Percentiles rank a stretch among this genome's conserved stretches.
These are phyloP conservation scores for Flaveria floridana DNA, from an alignment of 140 eudicot genomes.

Conservation along the genomic window DNA sequence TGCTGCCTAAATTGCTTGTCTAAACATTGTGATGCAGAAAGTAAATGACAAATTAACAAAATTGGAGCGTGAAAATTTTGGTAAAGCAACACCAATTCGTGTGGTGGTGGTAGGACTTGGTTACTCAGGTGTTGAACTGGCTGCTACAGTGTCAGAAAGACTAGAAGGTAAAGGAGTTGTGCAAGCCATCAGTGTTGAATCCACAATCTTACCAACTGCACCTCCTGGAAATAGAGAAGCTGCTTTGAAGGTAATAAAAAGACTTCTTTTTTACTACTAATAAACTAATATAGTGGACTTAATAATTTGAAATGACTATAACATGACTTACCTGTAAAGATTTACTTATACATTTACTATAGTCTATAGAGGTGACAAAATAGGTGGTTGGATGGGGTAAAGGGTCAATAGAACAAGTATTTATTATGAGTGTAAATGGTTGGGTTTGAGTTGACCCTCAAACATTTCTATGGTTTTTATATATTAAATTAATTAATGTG, in stretches of 20 bases:
- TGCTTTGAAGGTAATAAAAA: slow-evolving; percentile 70
- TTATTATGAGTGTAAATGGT: background rate
- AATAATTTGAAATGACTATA: background rate
- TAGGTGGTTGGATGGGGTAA: slow-evolving; percentile 3
- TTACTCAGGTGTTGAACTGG: slow-evolving; percentile 93
- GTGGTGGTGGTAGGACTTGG: slow-evolving; percentile 98
- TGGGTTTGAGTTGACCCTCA: background rate
- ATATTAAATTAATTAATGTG: background rate
- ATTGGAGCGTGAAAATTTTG: slow-evolving; percentile 69
- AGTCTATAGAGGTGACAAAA: background rate
- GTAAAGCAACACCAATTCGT: slow-evolving; percentile 53
- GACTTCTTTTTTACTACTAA: background rate
- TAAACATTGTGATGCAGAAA: slow-evolving; percentile 51
- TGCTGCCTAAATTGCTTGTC: background rate
- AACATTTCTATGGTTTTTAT: background rate
- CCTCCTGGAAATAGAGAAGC: slow-evolving; percentile 90
- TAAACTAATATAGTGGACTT: background rate
- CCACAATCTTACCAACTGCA: slow-evolving; percentile 69
- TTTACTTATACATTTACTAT: background rate
- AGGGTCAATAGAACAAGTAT: background rate
- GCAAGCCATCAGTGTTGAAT: slow-evolving; percentile 76
- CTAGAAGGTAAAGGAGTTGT: slow-evolving; percentile 77
- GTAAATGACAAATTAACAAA: slow-evolving; percentile 67
- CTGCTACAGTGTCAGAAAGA: slow-evolving; percentile 90
- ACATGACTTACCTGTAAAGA: background rate